Evolutionary conservation across 257 asterid species (phyloP).

Genomic region (Solanum pinnatisectum): DNA sequence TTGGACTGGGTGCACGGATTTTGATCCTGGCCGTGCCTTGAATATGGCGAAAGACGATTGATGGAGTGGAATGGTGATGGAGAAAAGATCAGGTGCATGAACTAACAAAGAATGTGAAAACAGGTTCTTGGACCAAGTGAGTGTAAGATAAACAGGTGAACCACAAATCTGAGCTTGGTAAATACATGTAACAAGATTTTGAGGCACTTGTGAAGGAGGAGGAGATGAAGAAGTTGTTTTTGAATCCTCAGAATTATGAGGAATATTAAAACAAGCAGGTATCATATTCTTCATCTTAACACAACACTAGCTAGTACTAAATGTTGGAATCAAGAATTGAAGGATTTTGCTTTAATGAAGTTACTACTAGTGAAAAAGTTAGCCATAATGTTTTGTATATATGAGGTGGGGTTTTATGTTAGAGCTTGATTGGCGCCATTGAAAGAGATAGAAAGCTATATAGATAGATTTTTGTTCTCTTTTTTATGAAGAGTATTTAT

Average conservation of each 20-base stretch:
- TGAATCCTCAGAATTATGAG: not conserved
- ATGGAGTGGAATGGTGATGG: conserved; percentile 16
- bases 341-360: not conserved
- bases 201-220: conserved; percentile 12
- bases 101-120: conserved; percentile 21
- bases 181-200: conserved; percentile 24
- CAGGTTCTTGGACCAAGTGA: conserved; percentile 29
- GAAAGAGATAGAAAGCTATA: conserved; percentile 8
- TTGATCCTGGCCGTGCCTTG: conserved; percentile 20
- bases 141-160: conserved; percentile 15
- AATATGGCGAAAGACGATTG: conserved; percentile 17
- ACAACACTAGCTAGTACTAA: not conserved
- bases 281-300: conserved; percentile 6
- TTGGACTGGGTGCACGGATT: conserved; percentile 9
- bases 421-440: conserved; percentile 31
- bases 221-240: not conserved
- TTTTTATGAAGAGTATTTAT: not conserved
- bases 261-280: conserved; percentile 21
- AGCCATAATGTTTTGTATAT: not conserved
- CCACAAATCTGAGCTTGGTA: conserved; percentile 20
- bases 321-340: not conserved
- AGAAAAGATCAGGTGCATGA: conserved; percentile 14
- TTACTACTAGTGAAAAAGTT: not conserved
- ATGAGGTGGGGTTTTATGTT: conserved; percentile 16
- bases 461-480: not conserved